Percentiles rank a stretch among this genome's conserved stretches.
These are phyloP conservation scores for Trebouxiophyceae sp. DNA, from an alignment of 163 green algal genomes.

Conservation along the genomic window DNA sequence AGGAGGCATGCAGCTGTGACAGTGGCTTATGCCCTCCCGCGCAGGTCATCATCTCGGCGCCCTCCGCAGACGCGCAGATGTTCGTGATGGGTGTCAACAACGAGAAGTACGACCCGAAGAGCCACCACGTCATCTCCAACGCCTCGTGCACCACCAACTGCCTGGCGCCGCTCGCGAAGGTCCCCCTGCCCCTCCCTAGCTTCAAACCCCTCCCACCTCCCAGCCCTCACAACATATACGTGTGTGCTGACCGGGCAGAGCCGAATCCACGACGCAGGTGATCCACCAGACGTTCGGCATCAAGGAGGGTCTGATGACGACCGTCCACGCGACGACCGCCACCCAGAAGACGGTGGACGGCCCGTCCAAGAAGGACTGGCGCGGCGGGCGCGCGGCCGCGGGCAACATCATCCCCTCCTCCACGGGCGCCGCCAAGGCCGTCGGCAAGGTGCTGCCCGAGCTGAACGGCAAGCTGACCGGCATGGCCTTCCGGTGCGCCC, in stretches of 20 bases:
- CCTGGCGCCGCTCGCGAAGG: constrained; percentile 93
- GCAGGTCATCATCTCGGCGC: constrained; percentile 81
- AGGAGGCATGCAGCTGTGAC: no score
- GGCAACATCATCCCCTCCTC: constrained; percentile 97
- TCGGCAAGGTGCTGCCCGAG: constrained; percentile 74
- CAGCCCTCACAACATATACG: no score
- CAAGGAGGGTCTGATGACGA: constrained; percentile 92
- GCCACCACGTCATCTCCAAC: constrained; percentile 87
- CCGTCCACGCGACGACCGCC: constrained; percentile 92
- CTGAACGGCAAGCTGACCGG: constrained; percentile 98
- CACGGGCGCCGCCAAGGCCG: constrained; percentile 90
- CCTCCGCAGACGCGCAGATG: constrained; percentile 81
- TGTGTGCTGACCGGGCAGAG: no score
- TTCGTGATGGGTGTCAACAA: constrained; percentile 95
- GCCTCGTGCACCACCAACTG: constrained; percentile 98
- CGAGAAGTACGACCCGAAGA: constrained; percentile 72
- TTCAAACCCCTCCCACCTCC: no score
- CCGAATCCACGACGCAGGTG: no score
- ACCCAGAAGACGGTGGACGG: constrained; percentile 77
- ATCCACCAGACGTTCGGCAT: constrained; percentile 88
- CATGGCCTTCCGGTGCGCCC: constrained; percentile 93
- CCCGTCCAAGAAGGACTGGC: constrained; percentile 76
- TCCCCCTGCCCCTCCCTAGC: no score
- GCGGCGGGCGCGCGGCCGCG: constrained; percentile 64
- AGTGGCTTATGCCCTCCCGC: not conserved